Conservation (phyloP, 2,329 filamentous ascomycete genomes). For the Aureobasidium lini region DNA sequence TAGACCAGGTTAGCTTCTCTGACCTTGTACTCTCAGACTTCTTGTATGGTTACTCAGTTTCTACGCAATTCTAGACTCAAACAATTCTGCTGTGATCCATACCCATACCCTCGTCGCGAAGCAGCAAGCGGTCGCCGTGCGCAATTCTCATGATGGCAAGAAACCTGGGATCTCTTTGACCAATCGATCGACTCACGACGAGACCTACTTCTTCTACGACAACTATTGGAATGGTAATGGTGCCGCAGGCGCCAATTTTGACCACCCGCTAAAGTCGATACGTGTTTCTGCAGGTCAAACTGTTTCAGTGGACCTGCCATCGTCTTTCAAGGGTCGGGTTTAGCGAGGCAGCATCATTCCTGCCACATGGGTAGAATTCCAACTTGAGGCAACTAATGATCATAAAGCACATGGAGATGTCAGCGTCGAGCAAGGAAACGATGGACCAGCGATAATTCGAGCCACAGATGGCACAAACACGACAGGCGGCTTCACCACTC, state of each 20-base stretch:
- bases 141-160: neutral
- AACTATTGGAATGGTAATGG: constrained; percentile 38
- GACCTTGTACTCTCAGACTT: neutral
- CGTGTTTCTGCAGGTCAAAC: constrained; percentile 26
- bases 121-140: neutral
- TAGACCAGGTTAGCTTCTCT: neutral
- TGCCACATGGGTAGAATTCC: constrained; percentile 35
- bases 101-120: neutral
- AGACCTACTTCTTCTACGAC: constrained; percentile 35
- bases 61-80: neutral
- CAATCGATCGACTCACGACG: constrained; percentile 29
- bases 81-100: neutral
- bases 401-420: constrained; percentile 33
- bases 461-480: constrained; percentile 30
- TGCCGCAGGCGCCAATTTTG: constrained; percentile 33
- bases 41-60: neutral
- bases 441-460: constrained; percentile 32
- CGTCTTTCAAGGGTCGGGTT: constrained; percentile 32
- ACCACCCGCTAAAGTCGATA: constrained; percentile 31
- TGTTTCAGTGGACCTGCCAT: constrained; percentile 26
- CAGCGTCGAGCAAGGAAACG: constrained; percentile 32
- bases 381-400: constrained; percentile 32
- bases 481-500: no score
- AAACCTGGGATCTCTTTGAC: constrained; percentile 32
- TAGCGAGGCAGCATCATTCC: constrained; percentile 33